Base-by-base conservation (phyloP, 371 early-diverging fungal species). In the Syncephalastrum racemosum region DNA sequence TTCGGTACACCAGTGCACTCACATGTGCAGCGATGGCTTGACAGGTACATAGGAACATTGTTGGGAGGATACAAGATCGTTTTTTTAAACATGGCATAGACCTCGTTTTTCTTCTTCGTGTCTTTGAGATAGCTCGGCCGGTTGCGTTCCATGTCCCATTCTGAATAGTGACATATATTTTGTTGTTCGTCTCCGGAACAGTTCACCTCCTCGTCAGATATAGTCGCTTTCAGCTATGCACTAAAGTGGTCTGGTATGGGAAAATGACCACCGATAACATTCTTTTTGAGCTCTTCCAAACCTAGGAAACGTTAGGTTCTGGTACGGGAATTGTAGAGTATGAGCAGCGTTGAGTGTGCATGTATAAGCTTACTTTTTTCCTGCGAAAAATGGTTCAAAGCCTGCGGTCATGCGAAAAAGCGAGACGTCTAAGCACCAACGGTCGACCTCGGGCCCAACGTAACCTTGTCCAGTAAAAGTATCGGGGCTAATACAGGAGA, bases 331-430 rank as follows among this genome's bases (percentile, higher is more conserved):
- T n/a, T n/a, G n/a, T n/a, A n/a, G n/a, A n/a, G n/a, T n/a, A 2
- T 2, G 12, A 8, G 36, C 36, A 31, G 36, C 12, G 36, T 12
- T 31, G 4, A 4, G 25, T 5, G 36, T 12, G 10, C 12, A 31
- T 8, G 36, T 31, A 31, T 10, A 31, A 10, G 36, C 60, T 73
- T 66, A 74, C 75, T 68, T 42, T 67, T 66, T 40, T 79, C 69
- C 48, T 79, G 80, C 10, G 73, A n/a, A 85, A 75, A 94, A 96
- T 0, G 95, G 96, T 43, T 94, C 86, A 51, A 85, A 83, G 3
- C 97, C 97, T 25, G 91, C 90, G 4, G 91, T 86, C 79, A 95
- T 84, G 24, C 93, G 88, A 67, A 90, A 96, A 18, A 96, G 61
- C 45, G 93, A 86, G 4, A 96, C 91, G 10, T 95, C 97, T 27